Base-by-base conservation (phyloP, 352 stramenopile genomes). In the Pythium vanterpoolii region DNA sequence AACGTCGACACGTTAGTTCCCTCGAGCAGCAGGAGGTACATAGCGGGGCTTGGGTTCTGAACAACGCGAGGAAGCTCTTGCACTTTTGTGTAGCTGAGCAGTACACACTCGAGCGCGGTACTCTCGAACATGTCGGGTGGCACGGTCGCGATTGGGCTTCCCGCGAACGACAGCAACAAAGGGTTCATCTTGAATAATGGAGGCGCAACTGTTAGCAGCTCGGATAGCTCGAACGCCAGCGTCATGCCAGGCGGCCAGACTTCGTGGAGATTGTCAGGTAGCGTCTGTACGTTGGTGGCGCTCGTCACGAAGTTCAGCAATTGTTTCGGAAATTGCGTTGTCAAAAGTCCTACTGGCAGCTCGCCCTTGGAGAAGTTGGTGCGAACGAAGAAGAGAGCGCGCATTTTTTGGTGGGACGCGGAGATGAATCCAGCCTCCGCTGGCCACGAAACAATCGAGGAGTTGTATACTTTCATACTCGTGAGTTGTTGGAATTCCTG, bases 381-480 rank as follows among this genome's bases (percentile, higher is more conserved):
- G 11, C 58, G 58, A 11, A 59, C 9, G 14, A 59, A 11, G 11
- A 30, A 33, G 4, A 65, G 3, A 5, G 34, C 14, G 1, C 49
- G 38, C n/a, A 65, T 11, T 4, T 10, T 14, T 5, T 27, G 3
- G n/a, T 65, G 58, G 5, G 19, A 3, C 10, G 16, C 9, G 1
- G 7, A 1, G 1, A 31, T 55, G 26, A 65, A 4, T 2, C 28
- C 58, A 0, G 39, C 19, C 3, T 36, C 33, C 0, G 31, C 18
- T 3, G 38, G 7, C 58, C 49, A 65, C 4, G 40, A 43, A 2
- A n/a, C 9, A 16, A 65, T 33, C 2, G 58, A 59, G 1, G 28
- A 48, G 24, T 65, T 65, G 58, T 65, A 65, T 1, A 65, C 21
- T n/a, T 59, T 65, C 4, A 65, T 23, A 6, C n/a, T 19, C 1